Percentiles rank a stretch among this genome's conserved stretches.
These are phyloP conservation scores for Yarrowia yakushimensis DNA, from an alignment of 805 yeast species.

Conservation along the genomic window DNA sequence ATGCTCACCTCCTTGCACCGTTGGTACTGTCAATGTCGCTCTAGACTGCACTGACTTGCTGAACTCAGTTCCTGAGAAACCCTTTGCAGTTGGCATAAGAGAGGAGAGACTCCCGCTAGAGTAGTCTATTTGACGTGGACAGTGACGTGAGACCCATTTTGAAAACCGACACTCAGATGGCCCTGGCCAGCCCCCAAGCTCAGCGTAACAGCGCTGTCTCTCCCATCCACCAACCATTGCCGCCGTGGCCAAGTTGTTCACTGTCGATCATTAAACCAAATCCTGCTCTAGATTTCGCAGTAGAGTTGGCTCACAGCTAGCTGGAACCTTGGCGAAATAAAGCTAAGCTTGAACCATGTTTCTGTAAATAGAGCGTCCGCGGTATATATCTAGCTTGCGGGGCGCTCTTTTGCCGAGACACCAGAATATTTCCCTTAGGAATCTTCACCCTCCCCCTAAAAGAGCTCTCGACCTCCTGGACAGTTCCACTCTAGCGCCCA, in stretches of 20 bases:
- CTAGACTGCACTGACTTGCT: not conserved
- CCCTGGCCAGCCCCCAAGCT: not conserved
- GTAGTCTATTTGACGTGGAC: too few species aligned
- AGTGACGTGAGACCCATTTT: too few species aligned
- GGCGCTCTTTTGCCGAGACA: not conserved
- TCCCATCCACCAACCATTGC: not conserved
- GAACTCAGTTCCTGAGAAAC: conserved; percentile 11
- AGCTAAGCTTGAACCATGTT: not conserved
- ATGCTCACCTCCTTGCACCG: not conserved
- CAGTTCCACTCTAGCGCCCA: not conserved
- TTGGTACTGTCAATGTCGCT: not conserved
- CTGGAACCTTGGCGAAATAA: not conserved
- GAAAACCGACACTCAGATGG: too few species aligned
- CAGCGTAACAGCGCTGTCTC: not conserved
- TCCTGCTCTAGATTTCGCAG: not conserved
- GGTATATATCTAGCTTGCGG: conserved; percentile 7
- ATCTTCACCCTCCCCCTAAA: not conserved
- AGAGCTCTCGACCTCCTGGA: not conserved
- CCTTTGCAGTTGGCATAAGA: not conserved
- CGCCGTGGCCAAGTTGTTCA: conserved; percentile 18
- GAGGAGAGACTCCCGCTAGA: too few species aligned
- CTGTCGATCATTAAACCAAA: conserved; percentile 1
- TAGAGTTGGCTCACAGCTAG: not conserved
- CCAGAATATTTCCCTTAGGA: not conserved
- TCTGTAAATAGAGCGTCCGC: conserved; percentile 21